phyloP scores from a whole-genome alignment of 1,139 yeast species.

The Zygosaccharomyces pseudobailii region DNA sequence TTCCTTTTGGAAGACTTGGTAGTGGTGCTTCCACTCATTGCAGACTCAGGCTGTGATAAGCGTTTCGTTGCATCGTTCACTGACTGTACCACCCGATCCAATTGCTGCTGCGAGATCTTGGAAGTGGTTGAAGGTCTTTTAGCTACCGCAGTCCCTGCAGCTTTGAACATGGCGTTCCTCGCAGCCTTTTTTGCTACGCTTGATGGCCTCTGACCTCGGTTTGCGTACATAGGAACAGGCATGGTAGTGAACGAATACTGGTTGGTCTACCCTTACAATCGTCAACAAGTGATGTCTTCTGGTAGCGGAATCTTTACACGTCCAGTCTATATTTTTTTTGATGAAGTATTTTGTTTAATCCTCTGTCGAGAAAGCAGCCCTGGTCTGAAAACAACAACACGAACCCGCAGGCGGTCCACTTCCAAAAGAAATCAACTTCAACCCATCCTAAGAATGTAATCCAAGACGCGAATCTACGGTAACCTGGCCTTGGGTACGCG shows the following conservation, averaged over 20 bases:
- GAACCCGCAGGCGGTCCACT: not conserved
- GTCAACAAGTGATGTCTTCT: not conserved
- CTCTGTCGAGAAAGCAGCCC: not conserved
- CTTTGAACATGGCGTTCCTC: constrained; percentile 24
- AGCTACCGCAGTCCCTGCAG: constrained; percentile 10
- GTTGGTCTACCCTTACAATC: constrained; percentile 12
- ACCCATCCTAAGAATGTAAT: not conserved
- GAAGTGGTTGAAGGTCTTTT: not conserved
- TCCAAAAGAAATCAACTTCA: not conserved
- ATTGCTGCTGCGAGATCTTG: constrained; percentile 19
- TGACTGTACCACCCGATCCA: constrained; percentile 35
- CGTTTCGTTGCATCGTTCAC: constrained; percentile 62
- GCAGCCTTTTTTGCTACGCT: constrained; percentile 28
- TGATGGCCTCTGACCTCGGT: constrained; percentile 10
- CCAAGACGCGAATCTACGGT: not conserved
- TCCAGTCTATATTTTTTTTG: not conserved
- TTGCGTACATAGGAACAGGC: constrained; percentile 9
- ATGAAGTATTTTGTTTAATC: not conserved
- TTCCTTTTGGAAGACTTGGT: constrained; percentile 31
- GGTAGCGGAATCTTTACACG: not conserved
- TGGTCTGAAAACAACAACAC: not conserved
- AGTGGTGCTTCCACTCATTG: constrained; percentile 18
- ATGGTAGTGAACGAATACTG: constrained; percentile 18
- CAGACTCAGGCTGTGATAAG: constrained; percentile 53
- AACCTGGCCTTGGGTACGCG: not conserved